These are phyloP conservation scores for Suillus spraguei DNA, from an alignment of 768 basidiomycete genomes.

Conservation along the genomic window DNA sequence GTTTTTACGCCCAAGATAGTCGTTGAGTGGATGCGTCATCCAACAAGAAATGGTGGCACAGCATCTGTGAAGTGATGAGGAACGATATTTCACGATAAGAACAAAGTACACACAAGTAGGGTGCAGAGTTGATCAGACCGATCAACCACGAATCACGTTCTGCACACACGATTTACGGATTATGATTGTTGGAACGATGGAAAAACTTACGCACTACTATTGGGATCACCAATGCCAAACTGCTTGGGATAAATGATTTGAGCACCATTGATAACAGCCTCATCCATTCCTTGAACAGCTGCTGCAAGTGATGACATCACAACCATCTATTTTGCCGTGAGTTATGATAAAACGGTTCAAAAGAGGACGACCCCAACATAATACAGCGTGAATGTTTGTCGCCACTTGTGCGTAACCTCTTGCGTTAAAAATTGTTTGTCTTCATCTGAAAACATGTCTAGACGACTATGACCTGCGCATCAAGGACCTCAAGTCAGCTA, in stretches of 20 bases:
- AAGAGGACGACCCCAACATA: conserved; percentile 26
- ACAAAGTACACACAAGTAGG: conserved; percentile 45
- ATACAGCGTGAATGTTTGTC: conserved; percentile 49
- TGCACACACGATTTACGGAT: conserved; percentile 17
- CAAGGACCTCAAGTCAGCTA: conserved; percentile 24
- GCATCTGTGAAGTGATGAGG: conserved; percentile 36
- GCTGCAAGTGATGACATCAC: conserved; percentile 71
- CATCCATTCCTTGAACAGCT: conserved; percentile 64
- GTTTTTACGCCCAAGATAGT: conserved; percentile 59
- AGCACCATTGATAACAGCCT: conserved; percentile 48
- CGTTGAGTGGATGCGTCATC: conserved; percentile 74
- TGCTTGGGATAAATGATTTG: conserved; percentile 50
- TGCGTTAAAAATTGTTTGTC: conserved; percentile 45
- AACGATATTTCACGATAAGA: conserved; percentile 15
- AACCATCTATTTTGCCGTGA: conserved; percentile 48
- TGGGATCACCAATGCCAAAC: conserved; percentile 48
- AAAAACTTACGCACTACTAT: conserved; percentile 22
- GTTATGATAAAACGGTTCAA: background rate
- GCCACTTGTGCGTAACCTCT: conserved; percentile 52
- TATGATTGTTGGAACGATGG: conserved; percentile 13
- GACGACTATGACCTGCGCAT: conserved; percentile 37
- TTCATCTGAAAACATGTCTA: conserved; percentile 44
- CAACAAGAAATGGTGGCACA: conserved; percentile 61
- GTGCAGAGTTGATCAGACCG: conserved; percentile 74
- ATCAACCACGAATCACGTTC: conserved; percentile 68